Evolutionary conservation across 305 asterid genomes (phyloP), one percentile per base, ranked within the genome.

Genomic region (Solanum hybrid): DNA sequence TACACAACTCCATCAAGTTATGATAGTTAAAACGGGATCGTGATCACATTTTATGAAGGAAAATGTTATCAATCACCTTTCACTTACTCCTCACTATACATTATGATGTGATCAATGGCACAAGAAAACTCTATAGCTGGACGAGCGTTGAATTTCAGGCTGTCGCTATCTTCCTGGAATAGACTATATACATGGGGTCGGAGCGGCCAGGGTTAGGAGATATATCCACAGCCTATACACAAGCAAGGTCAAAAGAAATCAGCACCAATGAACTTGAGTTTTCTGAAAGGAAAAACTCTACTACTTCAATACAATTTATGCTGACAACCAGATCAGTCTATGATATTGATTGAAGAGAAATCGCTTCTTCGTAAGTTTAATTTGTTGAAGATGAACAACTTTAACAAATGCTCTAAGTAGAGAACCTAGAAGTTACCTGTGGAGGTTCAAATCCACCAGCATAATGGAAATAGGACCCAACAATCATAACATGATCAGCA

Each of bases 391-490:
- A 13, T 61, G 76, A 77, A 31, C 24, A 83, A 83, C 27, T 83
- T 41, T 15, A 41, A 83, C 26, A 39, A 29, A 83, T 45, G 37
- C 17, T 45, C 38, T 26, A 14, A 39, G 36, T 33, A 82, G 73
- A 83, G 73, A 45, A 83, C 27, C 38, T 29, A 73, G 79, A 83
- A 89, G 83, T 90, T 93, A 96, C 99, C 99, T 96, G 94, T 32
- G 99, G 99, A 81, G 98, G 96, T 93, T 96, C 99, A 88, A 95
- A 96, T 29, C 99, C 98, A 90, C 99, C 98, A 89, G 98, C 98
- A 90, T 96, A 97, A 92, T 97, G 99, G 91, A 96, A 97, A 92
- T 96, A 97, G 38, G 99, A 93, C 91, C 99, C 99, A 11, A 97
- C 99, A 80, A 97, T 97, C 95, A 95, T 90, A 38, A 94, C 96